Base-by-base conservation (phyloP, 768 basidiomycete species). In the Boletus rubroflammeus region DNA sequence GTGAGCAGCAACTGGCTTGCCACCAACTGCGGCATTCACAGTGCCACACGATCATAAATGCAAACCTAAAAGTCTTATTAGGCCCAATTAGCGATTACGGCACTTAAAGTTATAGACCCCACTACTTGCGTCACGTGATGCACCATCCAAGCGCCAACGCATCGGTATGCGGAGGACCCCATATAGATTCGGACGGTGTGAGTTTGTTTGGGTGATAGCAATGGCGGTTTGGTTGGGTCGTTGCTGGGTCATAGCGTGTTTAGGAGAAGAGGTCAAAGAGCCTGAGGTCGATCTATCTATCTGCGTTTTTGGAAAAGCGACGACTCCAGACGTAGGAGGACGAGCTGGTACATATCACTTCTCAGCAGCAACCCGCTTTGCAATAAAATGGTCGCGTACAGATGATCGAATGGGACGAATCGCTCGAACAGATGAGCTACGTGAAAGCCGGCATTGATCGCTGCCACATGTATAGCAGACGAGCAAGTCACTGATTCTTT, bases 371-470 rank as follows among this genome's bases (percentile, higher is more conserved):
- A 15, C 53, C 54, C 3, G 19, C 62, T 10, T 44, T 50, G 0
- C 65, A 67, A 14, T 70, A 73, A 64, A 91, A 91, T 62, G 87
- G 86, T 0, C 85, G 81, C 41, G 67, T 82, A 0, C 77, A 83
- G 55, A 68, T 76, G 50, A 81, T 92, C 15, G 78, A 80, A 50
- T 92, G 89, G 89, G 82, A 87, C 56, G 72, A 75, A 3, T 72
- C 79, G 25, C 69, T 92, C 3, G 86, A 90, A 29, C 75, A 80
- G 36, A 72, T 93, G 75, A 79, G 71, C 34, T 77, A 80, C 21
- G 88, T 89, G 57, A 92, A 90, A 62, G 78, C 79, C 2, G 77
- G 14, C 14, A 17, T 35, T 14, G 6, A 13, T 35, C 34, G 34
- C 34, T 6, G 34, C 14, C 34, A n/a, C n/a, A n/a, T 35, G 15